A percentile compares a stretch with the other conserved stretches of the same genome.
These are phyloP conservation scores for Pontederia paniculata DNA, from an alignment of 176 grass and related monocot species.

Conservation along the genomic window DNA sequence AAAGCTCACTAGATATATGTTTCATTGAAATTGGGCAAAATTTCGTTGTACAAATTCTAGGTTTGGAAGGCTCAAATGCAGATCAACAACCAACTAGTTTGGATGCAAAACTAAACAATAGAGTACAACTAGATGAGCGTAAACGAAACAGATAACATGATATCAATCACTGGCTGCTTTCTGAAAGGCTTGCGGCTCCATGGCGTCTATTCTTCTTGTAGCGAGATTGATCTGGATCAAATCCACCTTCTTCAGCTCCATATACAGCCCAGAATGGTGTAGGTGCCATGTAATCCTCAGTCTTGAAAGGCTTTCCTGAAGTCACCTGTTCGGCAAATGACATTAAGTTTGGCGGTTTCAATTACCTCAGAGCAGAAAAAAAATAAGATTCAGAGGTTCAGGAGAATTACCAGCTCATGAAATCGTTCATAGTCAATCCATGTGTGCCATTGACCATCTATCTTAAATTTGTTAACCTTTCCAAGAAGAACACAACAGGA, in stretches of 20 bases:
- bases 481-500: conserved; percentile 90
- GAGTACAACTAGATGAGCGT: no score
- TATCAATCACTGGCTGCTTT: no score
- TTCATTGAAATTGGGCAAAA: no score
- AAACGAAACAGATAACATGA: no score
- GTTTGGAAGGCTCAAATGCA: no score
- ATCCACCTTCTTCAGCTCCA: conserved; percentile 74
- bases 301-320: conserved; percentile 64
- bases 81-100: no score
- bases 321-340: conserved; percentile 47
- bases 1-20: no score
- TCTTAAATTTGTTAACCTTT: conserved; percentile 77
- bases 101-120: no score
- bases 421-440: conserved; percentile 93
- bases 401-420: conserved; percentile 64
- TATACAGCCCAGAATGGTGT: conserved; percentile 91
- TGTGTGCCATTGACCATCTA: conserved; percentile 79
- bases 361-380: background rate
- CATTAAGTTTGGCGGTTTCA: conserved; percentile 4
- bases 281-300: conserved; percentile 57
- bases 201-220: conserved; percentile 95
- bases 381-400: background rate
- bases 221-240: conserved; percentile 86
- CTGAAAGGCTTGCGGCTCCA: conserved; percentile 30
- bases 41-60: no score